phyloP scores from a whole-genome alignment of 371 early-diverging fungal genomes.

The Syncephalis fuscata region DNA sequence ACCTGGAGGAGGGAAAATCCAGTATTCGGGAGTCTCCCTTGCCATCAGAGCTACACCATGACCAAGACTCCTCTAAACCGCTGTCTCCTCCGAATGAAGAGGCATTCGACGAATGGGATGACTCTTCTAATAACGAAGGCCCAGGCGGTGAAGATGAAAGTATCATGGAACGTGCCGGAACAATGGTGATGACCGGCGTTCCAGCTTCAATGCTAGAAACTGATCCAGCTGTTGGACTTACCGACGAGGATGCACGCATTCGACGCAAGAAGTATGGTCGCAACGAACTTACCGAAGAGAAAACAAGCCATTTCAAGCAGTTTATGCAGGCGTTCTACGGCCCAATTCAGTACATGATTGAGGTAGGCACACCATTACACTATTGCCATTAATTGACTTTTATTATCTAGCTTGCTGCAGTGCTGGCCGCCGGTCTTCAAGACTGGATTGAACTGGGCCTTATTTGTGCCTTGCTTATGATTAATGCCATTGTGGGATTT shows the following conservation, averaged over 20 bases:
- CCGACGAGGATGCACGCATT: constrained; percentile 15
- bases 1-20: no score
- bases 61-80: no score
- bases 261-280: constrained; percentile 18
- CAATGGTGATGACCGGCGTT: no score
- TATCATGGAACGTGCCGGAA: no score
- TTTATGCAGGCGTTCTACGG: constrained; percentile 51
- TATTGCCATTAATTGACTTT: no score
- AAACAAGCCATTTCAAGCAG: constrained; percentile 37
- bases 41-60: no score
- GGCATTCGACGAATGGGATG: no score
- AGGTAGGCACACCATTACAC: constrained; percentile 7
- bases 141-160: no score
- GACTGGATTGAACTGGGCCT: constrained; percentile 71
- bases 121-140: no score
- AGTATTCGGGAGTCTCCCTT: no score
- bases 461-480: constrained; percentile 56
- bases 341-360: constrained; percentile 41
- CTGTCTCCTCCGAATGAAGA: no score
- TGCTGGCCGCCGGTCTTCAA: constrained; percentile 38
- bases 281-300: constrained; percentile 34
- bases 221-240: constrained; percentile 19
- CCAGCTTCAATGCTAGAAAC: constrained; percentile 4
- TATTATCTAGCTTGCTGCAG: constrained; percentile 24
- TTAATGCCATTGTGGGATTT: constrained; percentile 82